Conservation (phyloP, 208 protist species). For the Wallacemonas sp. region DNA sequence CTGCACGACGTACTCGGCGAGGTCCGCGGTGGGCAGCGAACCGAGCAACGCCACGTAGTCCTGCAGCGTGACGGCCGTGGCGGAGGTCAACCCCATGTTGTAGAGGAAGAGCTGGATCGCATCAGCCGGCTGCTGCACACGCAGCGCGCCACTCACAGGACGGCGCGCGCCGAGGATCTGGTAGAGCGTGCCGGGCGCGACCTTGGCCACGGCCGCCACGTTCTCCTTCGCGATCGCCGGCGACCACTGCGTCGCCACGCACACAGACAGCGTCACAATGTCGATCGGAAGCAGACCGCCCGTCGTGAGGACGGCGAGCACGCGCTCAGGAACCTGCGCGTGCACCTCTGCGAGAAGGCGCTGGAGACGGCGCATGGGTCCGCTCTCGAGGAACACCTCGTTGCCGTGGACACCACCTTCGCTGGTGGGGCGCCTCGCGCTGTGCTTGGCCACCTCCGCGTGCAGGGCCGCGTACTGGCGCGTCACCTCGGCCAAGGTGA, state of each 20-base stretch:
- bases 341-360: constrained; percentile 20
- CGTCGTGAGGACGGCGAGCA: constrained; percentile 10
- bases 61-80: constrained; percentile 29
- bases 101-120: constrained; percentile 62
- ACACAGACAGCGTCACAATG: constrained; percentile 33
- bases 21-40: constrained; percentile 29
- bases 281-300: constrained; percentile 39
- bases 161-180: constrained; percentile 42
- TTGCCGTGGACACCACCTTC: constrained; percentile 17
- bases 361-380: constrained; percentile 46
- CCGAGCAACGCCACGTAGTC: constrained; percentile 64
- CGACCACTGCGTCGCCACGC: constrained; percentile 26
- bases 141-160: constrained; percentile 39
- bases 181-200: constrained; percentile 38
- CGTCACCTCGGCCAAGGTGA: constrained; percentile 48
- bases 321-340: neutral
- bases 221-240: constrained; percentile 48
- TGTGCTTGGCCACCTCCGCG: constrained; percentile 48
- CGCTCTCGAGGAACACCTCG: constrained; percentile 46
- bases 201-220: constrained; percentile 53
- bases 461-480: constrained; percentile 47
- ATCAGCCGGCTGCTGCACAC: constrained; percentile 38
- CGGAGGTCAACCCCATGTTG: constrained; percentile 71
- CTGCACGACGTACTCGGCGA: constrained; percentile 35
- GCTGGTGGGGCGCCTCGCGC: constrained; percentile 11